Conservation (phyloP, 2,329 filamentous ascomycete genomes). For the Epichloe typhina region DNA sequence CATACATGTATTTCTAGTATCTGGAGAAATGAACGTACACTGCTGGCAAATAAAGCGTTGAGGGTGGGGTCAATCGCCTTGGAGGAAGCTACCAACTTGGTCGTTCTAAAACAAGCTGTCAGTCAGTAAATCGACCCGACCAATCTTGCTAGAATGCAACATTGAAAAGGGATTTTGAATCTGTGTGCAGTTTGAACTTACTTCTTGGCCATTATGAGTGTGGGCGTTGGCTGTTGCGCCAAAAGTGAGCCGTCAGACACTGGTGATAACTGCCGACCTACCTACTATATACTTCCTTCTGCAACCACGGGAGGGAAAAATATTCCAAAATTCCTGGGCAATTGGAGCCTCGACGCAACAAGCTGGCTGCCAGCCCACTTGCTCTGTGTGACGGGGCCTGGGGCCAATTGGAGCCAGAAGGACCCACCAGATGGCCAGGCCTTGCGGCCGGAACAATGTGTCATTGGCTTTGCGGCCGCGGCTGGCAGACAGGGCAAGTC, state of each 20-base stretch:
- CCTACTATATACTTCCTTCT: no score
- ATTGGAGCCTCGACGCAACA: neutral
- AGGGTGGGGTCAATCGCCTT: slow-evolving; percentile 55
- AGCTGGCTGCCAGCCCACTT: neutral
- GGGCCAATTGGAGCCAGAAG: slow-evolving; percentile 1
- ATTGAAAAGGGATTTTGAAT: neutral
- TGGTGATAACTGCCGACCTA: neutral
- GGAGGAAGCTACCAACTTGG: slow-evolving; percentile 27
- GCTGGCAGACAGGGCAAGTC: slow-evolving; percentile 10
- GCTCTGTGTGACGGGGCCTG: neutral
- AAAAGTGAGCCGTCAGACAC: neutral
- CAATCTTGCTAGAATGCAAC: neutral
- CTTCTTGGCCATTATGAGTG: slow-evolving; percentile 12
- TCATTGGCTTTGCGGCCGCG: slow-evolving; percentile 17
- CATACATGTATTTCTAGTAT: neutral
- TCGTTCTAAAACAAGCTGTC: slow-evolving; percentile 19
- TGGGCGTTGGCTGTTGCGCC: neutral
- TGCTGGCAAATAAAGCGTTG: slow-evolving; percentile 56
- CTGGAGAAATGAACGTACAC: slow-evolving; percentile 40
- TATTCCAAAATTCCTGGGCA: neutral
- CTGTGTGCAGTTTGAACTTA: slow-evolving; percentile 7
- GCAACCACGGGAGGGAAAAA: slow-evolving; percentile 1
- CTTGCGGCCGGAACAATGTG: slow-evolving; percentile 16
- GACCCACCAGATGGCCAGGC: slow-evolving; percentile 3
- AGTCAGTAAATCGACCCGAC: slow-evolving; percentile 9